Conservation (phyloP, 2,329 filamentous ascomycete species). For the Ophiostoma sp. region DNA sequence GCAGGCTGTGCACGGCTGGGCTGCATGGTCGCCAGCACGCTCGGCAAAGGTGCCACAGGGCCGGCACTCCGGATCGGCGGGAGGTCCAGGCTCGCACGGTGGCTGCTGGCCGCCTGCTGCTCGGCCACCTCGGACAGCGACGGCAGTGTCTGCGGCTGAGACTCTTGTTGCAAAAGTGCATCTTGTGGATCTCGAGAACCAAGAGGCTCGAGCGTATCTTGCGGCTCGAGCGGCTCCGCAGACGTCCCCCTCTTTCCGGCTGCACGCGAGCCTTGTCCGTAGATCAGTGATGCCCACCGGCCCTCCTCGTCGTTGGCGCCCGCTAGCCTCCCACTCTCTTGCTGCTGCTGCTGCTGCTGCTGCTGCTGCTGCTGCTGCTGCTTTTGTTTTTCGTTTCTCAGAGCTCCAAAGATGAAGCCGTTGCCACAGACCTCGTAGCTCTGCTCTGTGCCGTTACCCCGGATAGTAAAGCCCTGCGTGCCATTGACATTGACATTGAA, state of each 20-base stretch:
- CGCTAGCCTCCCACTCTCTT: neutral
- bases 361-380: neutral
- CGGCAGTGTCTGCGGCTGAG: neutral
- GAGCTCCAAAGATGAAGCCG: neutral
- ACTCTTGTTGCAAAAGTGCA: neutral
- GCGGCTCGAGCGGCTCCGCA: neutral
- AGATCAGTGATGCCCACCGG: neutral
- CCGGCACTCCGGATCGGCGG: neutral
- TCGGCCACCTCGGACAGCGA: neutral
- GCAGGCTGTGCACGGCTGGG: neutral
- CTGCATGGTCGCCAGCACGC: neutral
- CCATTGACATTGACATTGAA: constrained; percentile 8
- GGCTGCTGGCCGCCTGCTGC: neutral
- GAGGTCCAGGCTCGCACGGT: neutral
- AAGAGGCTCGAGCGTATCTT: neutral
- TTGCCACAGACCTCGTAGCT: constrained; percentile 3
- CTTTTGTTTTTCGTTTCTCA: neutral
- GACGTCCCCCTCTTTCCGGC: neutral
- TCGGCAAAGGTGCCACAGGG: neutral
- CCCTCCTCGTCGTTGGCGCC: neutral
- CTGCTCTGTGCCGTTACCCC: constrained; percentile 8
- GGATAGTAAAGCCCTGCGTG: neutral
- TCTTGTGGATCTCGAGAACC: too few species aligned
- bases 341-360: neutral
- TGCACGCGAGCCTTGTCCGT: neutral